Evolutionary conservation across 306 rosid species (phyloP).

Genomic region (Corylus heterophylla): DNA sequence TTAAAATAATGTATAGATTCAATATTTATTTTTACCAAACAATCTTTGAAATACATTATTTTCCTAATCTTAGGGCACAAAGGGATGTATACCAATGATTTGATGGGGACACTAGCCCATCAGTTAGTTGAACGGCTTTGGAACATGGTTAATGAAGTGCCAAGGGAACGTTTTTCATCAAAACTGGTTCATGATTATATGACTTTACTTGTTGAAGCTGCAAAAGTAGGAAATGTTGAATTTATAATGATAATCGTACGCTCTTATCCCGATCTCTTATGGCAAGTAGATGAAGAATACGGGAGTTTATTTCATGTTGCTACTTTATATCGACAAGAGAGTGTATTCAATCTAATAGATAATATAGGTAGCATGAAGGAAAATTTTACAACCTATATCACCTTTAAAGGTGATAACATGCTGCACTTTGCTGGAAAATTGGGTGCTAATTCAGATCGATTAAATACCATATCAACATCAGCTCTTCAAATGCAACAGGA

Average conservation of each 20-base stretch:
- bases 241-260: constrained; percentile 18
- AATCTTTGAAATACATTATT: too few species aligned
- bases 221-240: constrained; percentile 26
- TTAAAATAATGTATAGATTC: too few species aligned
- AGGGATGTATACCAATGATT: too few species aligned
- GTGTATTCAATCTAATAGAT: constrained; percentile 20
- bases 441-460: constrained; percentile 2
- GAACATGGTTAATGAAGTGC: background rate
- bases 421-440: constrained; percentile 24
- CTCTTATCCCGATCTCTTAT: constrained; percentile 18
- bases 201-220: background rate
- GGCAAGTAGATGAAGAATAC: constrained; percentile 10
- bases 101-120: too few species aligned
- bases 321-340: constrained; percentile 12
- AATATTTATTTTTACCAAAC: too few species aligned
- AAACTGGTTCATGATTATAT: background rate
- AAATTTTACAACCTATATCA: background rate
- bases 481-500: constrained; percentile 31
- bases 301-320: constrained; percentile 27
- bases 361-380: constrained; percentile 22
- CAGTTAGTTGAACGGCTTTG: background rate
- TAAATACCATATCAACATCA: background rate
- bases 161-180: too few species aligned
- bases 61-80: too few species aligned
- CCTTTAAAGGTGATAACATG: background rate